Base-by-base conservation (phyloP, 352 stramenopile genomes). In the Phytophthora boehmeriae region DNA sequence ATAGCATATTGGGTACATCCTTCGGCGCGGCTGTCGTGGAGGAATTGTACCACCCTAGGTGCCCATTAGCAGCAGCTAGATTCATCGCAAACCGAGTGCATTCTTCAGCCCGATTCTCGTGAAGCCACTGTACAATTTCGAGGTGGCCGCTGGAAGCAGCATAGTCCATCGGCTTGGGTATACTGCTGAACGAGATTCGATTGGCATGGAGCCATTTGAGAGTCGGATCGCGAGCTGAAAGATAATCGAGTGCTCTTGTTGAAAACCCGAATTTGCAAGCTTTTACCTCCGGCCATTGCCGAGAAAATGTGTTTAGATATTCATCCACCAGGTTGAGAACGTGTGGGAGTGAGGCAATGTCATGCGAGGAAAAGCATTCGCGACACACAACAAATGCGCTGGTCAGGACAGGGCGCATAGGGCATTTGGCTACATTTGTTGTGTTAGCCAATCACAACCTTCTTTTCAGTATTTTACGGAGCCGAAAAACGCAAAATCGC, bases 171-270 rank as follows among this genome's bases (percentile, higher is more conserved):
- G 59, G 28, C 30, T 62, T 44, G n/a, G n/a, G n/a, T n/a, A 8
- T 61, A 5, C n/a, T 63, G 44, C 51, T 62, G 38, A 51, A 57
- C 4, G 36, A 49, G 25, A 49, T 59, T 16, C 49, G 23, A 25
- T 60, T 60, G 1, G 50, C 44, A 39, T 67, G 59, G 1, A 67
- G 36, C 50, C 59, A 67, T 27, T 67, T 41, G 51, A 67, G 50
- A 9, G 62, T 42, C 14, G 42, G 51, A 44, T 61, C 50, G 36
- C 50, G 58, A 8, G 58, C 58, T 30, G 58, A 41, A 41, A 43
- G 49, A 8, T 66, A 66, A 4, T 60, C 50, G 5, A 66, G 25
- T 16, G 49, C 50, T 43, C 51, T 43, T 20, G 25, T 30, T 43
- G 49, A 43, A 0, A 66, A 42, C 14, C 50, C 50, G 34, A 60